Percentiles rank a stretch among this genome's conserved stretches.
phyloP scores from a whole-genome alignment of 1,139 yeast genomes.

The Candida neerlandica region DNA sequence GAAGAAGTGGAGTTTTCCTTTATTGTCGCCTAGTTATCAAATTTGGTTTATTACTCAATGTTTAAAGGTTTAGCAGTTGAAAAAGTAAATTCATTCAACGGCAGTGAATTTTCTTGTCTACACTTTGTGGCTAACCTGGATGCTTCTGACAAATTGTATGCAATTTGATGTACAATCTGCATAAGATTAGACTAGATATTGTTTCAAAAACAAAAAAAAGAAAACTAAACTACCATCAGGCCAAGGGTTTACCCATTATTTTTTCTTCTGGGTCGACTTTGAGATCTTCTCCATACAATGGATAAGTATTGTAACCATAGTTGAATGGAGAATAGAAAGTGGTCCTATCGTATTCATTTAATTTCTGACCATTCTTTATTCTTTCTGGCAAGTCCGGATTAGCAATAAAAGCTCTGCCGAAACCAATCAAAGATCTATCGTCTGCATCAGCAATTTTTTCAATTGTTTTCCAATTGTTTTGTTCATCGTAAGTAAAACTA shows the following conservation, averaged over 20 bases:
- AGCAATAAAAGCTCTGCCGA: constrained; percentile 50
- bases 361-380: constrained; percentile 43
- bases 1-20: too few relatives aligned
- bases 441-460: constrained; percentile 28
- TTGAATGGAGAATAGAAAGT: constrained; percentile 24
- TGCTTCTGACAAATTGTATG: too few relatives aligned
- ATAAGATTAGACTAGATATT: too few relatives aligned
- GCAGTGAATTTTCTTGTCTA: too few relatives aligned
- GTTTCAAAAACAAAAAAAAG: too few relatives aligned
- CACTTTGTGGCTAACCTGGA: too few relatives aligned
- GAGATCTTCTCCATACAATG: constrained; percentile 14
- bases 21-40: too few relatives aligned
- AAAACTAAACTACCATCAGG: constrained; percentile 4
- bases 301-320: constrained; percentile 30
- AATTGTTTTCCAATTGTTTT: constrained; percentile 20
- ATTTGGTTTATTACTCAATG: too few relatives aligned
- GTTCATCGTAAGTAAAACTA: constrained; percentile 32
- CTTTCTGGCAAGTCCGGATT: constrained; percentile 57
- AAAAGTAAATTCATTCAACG: too few relatives aligned
- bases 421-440: constrained; percentile 45
- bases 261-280: constrained; percentile 19
- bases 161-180: too few relatives aligned
- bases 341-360: constrained; percentile 32
- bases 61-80: too few relatives aligned
- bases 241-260: constrained; percentile 16